phyloP scores from a whole-genome alignment of 257 asterid species.

The Osmanthus fragrans region DNA sequence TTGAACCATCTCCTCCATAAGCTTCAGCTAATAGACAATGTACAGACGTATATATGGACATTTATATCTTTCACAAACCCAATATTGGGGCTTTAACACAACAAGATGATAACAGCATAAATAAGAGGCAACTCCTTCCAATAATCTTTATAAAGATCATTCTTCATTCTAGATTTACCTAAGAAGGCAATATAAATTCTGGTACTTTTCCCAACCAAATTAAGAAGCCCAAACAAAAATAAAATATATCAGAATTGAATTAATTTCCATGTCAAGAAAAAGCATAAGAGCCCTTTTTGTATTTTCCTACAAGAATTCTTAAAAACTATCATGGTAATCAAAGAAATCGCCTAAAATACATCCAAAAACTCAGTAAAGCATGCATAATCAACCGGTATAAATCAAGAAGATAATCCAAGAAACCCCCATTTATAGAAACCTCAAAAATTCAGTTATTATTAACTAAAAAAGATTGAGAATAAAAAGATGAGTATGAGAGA shows the following conservation, averaged over 20 bases:
- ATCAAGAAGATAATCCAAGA: constrained; percentile 11
- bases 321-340: not conserved
- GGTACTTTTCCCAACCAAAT: not conserved
- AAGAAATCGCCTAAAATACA: not conserved
- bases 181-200: not conserved
- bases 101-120: not conserved
- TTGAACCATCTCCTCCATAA: not conserved
- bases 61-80: not conserved
- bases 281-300: not conserved
- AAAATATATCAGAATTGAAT: not conserved
- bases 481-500: constrained; percentile 26
- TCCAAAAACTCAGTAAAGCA: not conserved
- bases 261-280: not conserved
- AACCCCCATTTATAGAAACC: constrained; percentile 16
- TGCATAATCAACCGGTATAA: not conserved
- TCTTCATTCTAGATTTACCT: not conserved
- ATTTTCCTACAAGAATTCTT: constrained; percentile 9
- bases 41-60: not conserved
- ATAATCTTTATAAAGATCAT: not conserved
- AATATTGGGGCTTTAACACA: not conserved
- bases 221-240: not conserved
- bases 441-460: constrained; percentile 22
- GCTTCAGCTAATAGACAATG: not conserved
- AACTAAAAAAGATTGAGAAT: constrained; percentile 20
- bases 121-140: constrained; percentile 4